Evolutionary conservation across 768 basidiomycete genomes (phyloP), one percentile per base, ranked within the genome.

Genomic region (Lanmaoa rubissima): DNA sequence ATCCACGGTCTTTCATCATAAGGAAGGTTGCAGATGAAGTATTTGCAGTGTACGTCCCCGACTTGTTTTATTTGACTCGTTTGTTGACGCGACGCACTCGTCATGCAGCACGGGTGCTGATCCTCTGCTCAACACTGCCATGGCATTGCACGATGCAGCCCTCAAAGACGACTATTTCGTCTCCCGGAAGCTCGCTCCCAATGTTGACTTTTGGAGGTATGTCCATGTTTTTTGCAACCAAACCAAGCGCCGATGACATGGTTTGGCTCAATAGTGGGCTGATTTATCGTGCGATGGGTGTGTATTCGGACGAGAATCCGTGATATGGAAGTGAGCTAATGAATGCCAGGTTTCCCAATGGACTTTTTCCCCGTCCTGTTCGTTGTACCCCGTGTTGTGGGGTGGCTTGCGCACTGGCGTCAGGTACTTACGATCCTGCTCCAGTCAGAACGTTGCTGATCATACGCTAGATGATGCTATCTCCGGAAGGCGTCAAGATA

Each of bases 361-460:
- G 94, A 96, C 74, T 95, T 90, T 73, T 95, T 94, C 84, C 93
- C 94, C 0, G 93, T 96, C 21, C 75, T 96, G 34, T 96, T 96
- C 66, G 92, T 87, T 19, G 92, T 96, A 3, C 94, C 94, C 2
- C 84, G 94, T 21, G 92, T 96, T 9, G 92, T 92, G 28, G 93
- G 94, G 19, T 95, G 93, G 94, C 77, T 95, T 9, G 90, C 92
- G 0, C 93, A 94, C 71, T 95, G 93, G 93, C 80, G 90, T 53
- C 90, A 91, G 81, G 89, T 85, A 54, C 51, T 72, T 59, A 16
- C 32, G 12, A 19, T 53, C 44, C 50, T 32, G 16, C 28, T 50
- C 45, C n/a, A 26, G 5, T 38, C n/a, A 13, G 46, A 34, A 26
- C n/a, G 42, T 44, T 51, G 36, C 46, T 63, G 43, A 60, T 38